Evolutionary conservation across 208 protist genomes (phyloP).

Genomic region (Leishmania aethiopica): DNA sequence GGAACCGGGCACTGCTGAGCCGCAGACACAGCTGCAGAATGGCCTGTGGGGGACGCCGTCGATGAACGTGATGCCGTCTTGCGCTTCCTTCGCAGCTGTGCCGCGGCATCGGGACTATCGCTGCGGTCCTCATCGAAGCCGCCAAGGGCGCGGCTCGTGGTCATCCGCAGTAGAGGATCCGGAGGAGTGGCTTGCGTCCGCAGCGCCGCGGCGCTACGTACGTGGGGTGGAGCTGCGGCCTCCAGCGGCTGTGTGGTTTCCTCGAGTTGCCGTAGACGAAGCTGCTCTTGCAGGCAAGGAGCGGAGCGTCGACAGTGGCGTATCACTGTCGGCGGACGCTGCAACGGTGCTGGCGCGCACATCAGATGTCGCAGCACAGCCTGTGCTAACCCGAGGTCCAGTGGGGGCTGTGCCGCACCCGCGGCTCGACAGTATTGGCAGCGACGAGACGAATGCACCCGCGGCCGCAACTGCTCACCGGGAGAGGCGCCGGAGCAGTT

Average conservation of each 20-base stretch:
- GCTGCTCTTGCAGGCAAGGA: neutral
- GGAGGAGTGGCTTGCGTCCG: constrained; percentile 7
- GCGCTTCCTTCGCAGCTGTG: neutral
- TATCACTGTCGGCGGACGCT: neutral
- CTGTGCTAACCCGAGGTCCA: constrained; percentile 18
- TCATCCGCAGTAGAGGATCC: constrained; percentile 1
- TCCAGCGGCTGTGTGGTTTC: constrained; percentile 9
- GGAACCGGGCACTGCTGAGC: neutral
- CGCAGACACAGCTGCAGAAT: neutral
- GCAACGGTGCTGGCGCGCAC: neutral
- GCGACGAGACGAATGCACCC: neutral
- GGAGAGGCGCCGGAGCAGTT: neutral
- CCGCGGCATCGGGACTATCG: neutral
- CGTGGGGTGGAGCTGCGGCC: constrained; percentile 9
- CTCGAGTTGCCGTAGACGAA: neutral
- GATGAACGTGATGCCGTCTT: neutral
- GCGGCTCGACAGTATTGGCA: neutral
- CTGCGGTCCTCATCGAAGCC: neutral
- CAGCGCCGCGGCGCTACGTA: constrained; percentile 6
- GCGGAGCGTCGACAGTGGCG: neutral
- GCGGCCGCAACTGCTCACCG: neutral
- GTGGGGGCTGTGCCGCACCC: constrained; percentile 26
- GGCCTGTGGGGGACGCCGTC: neutral
- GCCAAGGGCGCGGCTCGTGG: neutral
- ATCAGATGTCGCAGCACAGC: neutral